Evolutionary conservation across 192 early-diverging fungal species (phyloP).

Genomic region (Rhizoclosmatium sp.): DNA sequence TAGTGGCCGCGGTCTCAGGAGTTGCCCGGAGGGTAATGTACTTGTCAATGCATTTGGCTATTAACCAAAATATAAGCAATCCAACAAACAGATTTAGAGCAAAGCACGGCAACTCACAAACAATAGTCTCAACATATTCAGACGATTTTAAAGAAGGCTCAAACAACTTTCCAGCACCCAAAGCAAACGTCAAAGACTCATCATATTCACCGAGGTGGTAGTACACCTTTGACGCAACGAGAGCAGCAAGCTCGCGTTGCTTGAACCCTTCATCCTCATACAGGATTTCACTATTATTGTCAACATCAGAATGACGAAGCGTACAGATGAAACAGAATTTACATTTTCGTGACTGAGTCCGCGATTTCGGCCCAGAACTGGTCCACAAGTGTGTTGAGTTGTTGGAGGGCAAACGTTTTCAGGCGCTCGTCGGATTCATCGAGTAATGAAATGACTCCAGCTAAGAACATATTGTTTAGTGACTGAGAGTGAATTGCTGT

Average conservation of each 20-base stretch:
- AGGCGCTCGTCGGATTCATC: conserved; percentile 92
- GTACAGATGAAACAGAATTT: conserved; percentile 37
- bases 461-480: conserved; percentile 37
- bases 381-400: conserved; percentile 89
- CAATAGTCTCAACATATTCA: conserved; percentile 94
- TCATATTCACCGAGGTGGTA: conserved; percentile 97
- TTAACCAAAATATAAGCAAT: neutral
- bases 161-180: conserved; percentile 92
- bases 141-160: conserved; percentile 75
- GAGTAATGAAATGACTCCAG: conserved; percentile 91
- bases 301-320: conserved; percentile 19
- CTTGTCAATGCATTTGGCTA: conserved; percentile 93
- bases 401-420: conserved; percentile 90
- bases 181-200: conserved; percentile 93
- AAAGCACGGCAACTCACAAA: conserved; percentile 67
- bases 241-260: conserved; percentile 87
- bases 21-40: conserved; percentile 84
- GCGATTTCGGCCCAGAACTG: conserved; percentile 99
- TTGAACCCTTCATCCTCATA: conserved; percentile 91
- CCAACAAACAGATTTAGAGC: neutral
- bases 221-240: conserved; percentile 98
- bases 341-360: conserved; percentile 91
- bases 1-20: conserved; percentile 43
- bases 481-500: neutral
- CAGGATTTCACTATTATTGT: conserved; percentile 81